Base-by-base conservation (phyloP, 371 early-diverging fungal genomes). In the Amoeboradix gromovi region DNA sequence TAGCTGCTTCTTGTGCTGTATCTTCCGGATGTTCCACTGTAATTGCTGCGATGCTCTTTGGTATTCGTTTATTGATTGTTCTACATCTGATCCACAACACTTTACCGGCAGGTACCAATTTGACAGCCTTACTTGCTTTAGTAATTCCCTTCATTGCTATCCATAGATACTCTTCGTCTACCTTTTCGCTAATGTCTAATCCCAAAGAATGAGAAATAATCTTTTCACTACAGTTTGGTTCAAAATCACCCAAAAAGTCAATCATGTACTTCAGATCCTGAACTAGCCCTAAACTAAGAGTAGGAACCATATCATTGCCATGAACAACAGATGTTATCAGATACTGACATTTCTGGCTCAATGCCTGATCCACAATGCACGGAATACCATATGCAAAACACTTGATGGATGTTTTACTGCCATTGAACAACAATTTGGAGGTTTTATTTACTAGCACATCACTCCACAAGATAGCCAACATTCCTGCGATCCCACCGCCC, bases 91-190 rank as follows among this genome's bases (percentile, higher is more conserved):
- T 73, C 17, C 80, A 72, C 71, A 85, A 87, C 1, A 86, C 79
- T 0, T 83, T 82, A 0, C 84, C 82, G 0, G 89, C 87, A 29
- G 89, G 89, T 69, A 85, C 86, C 27, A 89, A 77, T 69, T 89
- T 89, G 68, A 86, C 87, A 1, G 83, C 79, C 29, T 78, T 77
- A 88, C 87, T 87, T 67, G 82, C 85, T 0, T 88, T 87, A 0
- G 87, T 80, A 80, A 87, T 78, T 0, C 87, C 86, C 74, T 87
- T 85, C 72, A 87, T 84, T 68, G 87, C 71, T 28, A 86, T 82
- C 85, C 85, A 86, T 70, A 85, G 84, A 89, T 89, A 89, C 70
- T 88, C 83, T 66, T 82, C 76, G 31, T 66, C 28, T 29, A 29
- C 30, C 17, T 5, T 17, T 66, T 66, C 17, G 66, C 17, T 29